Evolutionary conservation across 257 asterid genomes (phyloP).

Genomic region (Galeopsis tetrahit): DNA sequence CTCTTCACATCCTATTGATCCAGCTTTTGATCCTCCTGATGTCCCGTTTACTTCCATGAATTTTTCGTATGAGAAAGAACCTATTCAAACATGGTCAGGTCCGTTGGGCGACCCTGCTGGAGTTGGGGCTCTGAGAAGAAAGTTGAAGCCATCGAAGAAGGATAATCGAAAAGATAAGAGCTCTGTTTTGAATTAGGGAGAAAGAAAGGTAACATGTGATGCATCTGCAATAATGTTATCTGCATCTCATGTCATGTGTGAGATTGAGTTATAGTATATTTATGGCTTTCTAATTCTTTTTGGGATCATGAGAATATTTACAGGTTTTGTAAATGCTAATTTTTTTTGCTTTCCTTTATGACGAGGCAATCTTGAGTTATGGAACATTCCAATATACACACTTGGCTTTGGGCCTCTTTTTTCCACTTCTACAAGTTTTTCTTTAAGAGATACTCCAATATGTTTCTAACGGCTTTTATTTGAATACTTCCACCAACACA

Average conservation of each 20-base stretch:
- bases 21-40: conserved; percentile 58
- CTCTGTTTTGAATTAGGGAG: conserved; percentile 33
- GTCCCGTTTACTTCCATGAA: conserved; percentile 69
- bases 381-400: conserved; percentile 23
- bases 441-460: no score
- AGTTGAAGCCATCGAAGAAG: conserved; percentile 35
- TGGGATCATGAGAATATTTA: conserved; percentile 31
- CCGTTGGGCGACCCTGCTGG: conserved; percentile 51
- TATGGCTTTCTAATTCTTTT: conserved; percentile 36
- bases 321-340: conserved; percentile 37
- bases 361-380: conserved; percentile 25
- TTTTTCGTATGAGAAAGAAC: conserved; percentile 66
- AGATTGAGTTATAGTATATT: conserved; percentile 19
- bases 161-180: conserved; percentile 32
- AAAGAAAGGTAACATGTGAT: background rate
- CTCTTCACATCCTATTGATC: conserved; percentile 50
- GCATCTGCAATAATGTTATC: background rate
- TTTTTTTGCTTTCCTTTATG: background rate
- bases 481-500: background rate
- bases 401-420: background rate
- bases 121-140: conserved; percentile 36
- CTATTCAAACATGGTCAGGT: conserved; percentile 51
- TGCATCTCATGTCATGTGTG: background rate
- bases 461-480: background rate
- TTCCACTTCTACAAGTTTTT: background rate